These are phyloP conservation scores for Apodospora peruviana DNA, from an alignment of 495 filamentous ascomycete genomes.

Conservation along the genomic window DNA sequence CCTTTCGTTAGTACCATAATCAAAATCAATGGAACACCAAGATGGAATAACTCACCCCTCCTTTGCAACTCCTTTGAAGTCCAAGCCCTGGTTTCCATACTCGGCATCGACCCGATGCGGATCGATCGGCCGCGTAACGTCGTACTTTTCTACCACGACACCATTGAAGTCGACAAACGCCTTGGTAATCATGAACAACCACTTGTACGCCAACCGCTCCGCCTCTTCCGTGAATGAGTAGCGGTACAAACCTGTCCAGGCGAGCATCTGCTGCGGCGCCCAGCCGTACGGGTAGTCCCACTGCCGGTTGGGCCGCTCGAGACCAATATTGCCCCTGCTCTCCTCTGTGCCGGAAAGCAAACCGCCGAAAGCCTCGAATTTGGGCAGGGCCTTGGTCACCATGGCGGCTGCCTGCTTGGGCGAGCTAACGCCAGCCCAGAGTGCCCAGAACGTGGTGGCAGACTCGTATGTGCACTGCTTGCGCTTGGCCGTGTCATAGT, in stretches of 20 bases:
- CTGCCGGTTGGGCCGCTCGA: constrained; percentile 86
- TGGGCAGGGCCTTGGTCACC: constrained; percentile 70
- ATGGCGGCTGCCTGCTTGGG: constrained; percentile 73
- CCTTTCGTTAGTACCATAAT: constrained; percentile 12
- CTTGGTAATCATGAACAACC: constrained; percentile 96
- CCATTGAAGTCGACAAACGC: constrained; percentile 97
- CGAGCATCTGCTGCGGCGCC: constrained; percentile 98
- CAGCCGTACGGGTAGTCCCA: constrained; percentile 99
- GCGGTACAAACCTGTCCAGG: constrained; percentile 84
- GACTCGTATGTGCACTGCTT: constrained; percentile 74
- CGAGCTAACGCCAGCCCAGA: constrained; percentile 84
- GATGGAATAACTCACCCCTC: constrained; percentile 71
- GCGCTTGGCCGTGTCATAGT: constrained; percentile 82
- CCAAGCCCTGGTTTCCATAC: constrained; percentile 91
- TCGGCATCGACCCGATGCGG: constrained; percentile 92
- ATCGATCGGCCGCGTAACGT: constrained; percentile 83
- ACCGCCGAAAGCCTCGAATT: constrained; percentile 81
- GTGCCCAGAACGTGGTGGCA: constrained; percentile 90
- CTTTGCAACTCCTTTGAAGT: constrained; percentile 88
- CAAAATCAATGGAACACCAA: background rate
- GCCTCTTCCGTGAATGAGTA: constrained; percentile 90
- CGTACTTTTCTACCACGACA: constrained; percentile 97
- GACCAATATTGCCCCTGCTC: constrained; percentile 70
- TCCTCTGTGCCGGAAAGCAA: constrained; percentile 84
- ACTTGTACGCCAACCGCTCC: constrained; percentile 83